Percentiles rank a stretch among this genome's conserved stretches.
Evolutionary conservation across 306 rosid species (phyloP).

Genomic region (Cyamopsis tetragonoloba): DNA sequence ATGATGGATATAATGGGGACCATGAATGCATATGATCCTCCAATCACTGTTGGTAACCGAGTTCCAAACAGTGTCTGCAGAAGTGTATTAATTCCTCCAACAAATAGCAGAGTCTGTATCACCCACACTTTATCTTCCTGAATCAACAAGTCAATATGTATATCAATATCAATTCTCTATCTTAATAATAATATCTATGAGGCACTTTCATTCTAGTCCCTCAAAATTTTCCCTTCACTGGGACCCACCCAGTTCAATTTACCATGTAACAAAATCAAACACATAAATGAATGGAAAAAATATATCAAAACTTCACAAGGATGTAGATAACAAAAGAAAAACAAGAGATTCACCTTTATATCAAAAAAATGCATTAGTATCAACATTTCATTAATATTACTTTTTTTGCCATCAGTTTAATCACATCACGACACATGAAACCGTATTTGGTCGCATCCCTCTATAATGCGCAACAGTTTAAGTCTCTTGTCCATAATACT

Average conservation of each 20-base stretch:
- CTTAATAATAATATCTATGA: neutral
- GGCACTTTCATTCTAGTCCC: conserved; percentile 10
- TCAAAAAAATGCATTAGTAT: neutral
- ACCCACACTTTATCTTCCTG: conserved; percentile 99
- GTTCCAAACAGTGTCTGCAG: conserved; percentile 95
- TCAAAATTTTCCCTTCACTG: conserved; percentile 3
- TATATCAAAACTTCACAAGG: neutral
- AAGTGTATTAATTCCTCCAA: conserved; percentile 91
- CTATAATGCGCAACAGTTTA: too few relatives aligned
- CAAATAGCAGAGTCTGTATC: conserved; percentile 89
- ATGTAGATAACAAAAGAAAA: neutral
- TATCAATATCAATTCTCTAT: conserved; percentile 10
- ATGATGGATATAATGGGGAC: conserved; percentile 91
- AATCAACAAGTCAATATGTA: neutral
- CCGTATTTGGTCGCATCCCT: too few relatives aligned
- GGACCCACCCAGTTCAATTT: conserved; percentile 22
- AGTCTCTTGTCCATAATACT: too few relatives aligned
- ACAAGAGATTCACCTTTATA: too few relatives aligned
- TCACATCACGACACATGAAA: too few relatives aligned
- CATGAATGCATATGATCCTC: conserved; percentile 98
- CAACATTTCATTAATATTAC: too few relatives aligned
- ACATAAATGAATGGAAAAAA: neutral
- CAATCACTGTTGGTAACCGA: conserved; percentile 85
- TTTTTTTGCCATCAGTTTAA: too few relatives aligned
- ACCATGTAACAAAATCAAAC: conserved; percentile 10